These are phyloP conservation scores for Lobulomyces angularis DNA, from an alignment of 192 early-diverging fungal species.

Conservation along the genomic window DNA sequence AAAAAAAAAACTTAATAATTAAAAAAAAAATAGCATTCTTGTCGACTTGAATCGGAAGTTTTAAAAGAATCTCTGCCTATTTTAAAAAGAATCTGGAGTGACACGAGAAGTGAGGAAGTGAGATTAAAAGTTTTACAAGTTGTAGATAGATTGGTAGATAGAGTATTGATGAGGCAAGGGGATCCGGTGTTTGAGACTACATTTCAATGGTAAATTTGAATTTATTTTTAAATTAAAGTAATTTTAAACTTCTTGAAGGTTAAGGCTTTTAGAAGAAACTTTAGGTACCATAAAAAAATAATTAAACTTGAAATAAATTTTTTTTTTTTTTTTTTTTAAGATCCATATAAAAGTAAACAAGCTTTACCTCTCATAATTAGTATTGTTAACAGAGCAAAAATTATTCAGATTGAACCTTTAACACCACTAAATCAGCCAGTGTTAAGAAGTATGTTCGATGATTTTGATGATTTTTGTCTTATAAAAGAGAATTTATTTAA, in stretches of 20 bases:
- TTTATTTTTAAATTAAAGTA: too few relatives aligned
- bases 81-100: constrained; percentile 13
- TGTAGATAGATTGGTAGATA: constrained; percentile 19
- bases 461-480: constrained; percentile 7
- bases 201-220: constrained; percentile 23
- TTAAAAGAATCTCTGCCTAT: constrained; percentile 14
- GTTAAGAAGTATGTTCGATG: constrained; percentile 2
- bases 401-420: constrained; percentile 6
- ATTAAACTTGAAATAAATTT: background rate
- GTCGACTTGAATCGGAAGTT: constrained; percentile 17
- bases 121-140: constrained; percentile 15
- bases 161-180: constrained; percentile 15
- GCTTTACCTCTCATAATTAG: background rate
- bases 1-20: too few relatives aligned
- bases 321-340: background rate
- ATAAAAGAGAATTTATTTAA: too few relatives aligned
- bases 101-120: constrained; percentile 10
- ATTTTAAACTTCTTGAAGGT: constrained; percentile 18
- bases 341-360: background rate
- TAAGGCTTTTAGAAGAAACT: background rate
- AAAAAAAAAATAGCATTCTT: too few relatives aligned
- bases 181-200: constrained; percentile 12
- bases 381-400: background rate
- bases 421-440: background rate
- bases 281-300: background rate